Conservation (phyloP, 2,329 filamentous ascomycete species). For the Botryotinia narcissicola region DNA sequence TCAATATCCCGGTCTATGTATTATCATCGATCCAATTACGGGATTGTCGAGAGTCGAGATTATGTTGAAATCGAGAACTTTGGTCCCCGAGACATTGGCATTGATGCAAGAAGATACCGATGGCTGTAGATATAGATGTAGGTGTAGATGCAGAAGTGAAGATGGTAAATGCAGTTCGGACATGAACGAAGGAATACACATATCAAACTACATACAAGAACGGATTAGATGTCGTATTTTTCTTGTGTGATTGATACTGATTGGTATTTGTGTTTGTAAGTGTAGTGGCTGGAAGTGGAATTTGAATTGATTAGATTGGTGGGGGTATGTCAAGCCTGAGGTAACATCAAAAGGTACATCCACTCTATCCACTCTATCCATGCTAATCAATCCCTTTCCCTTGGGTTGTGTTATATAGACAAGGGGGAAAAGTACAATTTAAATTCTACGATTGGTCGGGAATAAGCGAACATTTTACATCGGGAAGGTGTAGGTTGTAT, state of each 20-base stretch:
- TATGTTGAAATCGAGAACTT: not conserved
- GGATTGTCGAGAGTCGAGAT: not conserved
- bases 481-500: not conserved
- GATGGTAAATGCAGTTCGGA: not conserved
- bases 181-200: not conserved
- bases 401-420: not conserved
- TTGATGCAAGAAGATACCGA: not conserved
- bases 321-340: not conserved
- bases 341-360: not conserved
- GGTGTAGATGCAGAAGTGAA: not conserved
- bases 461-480: conserved; percentile 1
- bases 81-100: conserved; percentile 6
- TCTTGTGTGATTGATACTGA: not conserved
- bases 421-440: not conserved
- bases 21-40: conserved; percentile 8
- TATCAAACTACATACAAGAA: not conserved
- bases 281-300: not conserved
- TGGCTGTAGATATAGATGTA: not conserved
- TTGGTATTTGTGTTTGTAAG: not conserved
- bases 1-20: not conserved
- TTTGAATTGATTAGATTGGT: conserved; percentile 1
- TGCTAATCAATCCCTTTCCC: not conserved
- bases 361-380: not conserved
- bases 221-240: not conserved
- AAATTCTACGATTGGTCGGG: conserved; percentile 9